Conservation (phyloP, 768 basidiomycete species). For the Amanita muscaria region DNA sequence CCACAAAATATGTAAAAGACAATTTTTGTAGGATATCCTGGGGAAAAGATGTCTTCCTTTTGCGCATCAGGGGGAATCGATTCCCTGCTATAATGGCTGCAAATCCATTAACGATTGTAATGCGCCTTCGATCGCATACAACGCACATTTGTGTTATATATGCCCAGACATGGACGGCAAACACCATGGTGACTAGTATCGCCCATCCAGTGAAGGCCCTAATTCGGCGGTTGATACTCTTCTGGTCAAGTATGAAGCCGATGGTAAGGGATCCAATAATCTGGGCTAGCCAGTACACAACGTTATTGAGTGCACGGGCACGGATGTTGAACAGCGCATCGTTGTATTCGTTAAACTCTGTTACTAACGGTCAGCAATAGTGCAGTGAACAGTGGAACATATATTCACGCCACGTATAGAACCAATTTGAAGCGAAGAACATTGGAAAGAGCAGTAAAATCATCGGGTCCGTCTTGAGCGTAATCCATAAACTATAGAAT, state of each 20-base stretch:
- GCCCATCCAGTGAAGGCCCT: conserved; percentile 68
- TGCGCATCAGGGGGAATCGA: conserved; percentile 42
- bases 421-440: conserved; percentile 81
- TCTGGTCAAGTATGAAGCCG: conserved; percentile 58
- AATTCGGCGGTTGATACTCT: conserved; percentile 45
- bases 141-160: conserved; percentile 65
- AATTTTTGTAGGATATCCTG: conserved; percentile 43
- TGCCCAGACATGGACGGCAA: conserved; percentile 66
- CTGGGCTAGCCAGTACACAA: conserved; percentile 75
- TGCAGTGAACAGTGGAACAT: too few relatives aligned
- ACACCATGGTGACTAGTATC: conserved; percentile 53
- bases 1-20: conserved; percentile 68
- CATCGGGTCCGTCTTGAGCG: conserved; percentile 60
- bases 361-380: conserved; percentile 5
- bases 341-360: conserved; percentile 77
- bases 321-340: conserved; percentile 73
- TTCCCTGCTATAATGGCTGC: conserved; percentile 48
- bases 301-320: conserved; percentile 64
- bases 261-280: conserved; percentile 69
- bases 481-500: conserved; percentile 57
- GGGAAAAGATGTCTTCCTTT: conserved; percentile 28
- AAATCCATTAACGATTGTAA: neutral
- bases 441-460: conserved; percentile 76
- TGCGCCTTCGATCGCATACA: neutral
- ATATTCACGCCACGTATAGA: conserved; percentile 73